Evolutionary conservation across 441 rosid genomes (phyloP), one percentile per base, ranked within the genome.

Genomic region (Erodium chrysanthum): DNA sequence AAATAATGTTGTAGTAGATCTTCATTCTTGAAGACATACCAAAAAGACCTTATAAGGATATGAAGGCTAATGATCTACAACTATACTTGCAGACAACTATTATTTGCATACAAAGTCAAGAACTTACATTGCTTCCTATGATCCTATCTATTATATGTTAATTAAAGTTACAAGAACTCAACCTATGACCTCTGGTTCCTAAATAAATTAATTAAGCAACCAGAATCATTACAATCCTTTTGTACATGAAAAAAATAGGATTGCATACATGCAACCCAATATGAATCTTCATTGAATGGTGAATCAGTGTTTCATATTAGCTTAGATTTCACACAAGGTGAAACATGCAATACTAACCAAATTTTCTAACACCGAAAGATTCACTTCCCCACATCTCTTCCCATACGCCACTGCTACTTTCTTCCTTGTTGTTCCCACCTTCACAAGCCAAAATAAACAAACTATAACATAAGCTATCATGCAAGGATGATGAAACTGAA

Each of bases 371-470:
- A 88, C 73, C 15, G 90, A 81, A 73, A 91, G 83, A 84, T 89
- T 91, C 75, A 80, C 81, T 78, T 85, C 90, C 68, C 87, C 93
- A 65, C 95, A 82, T 78, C 92, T 86, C 88, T 82, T 89, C 71
- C 98, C 96, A 78, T 83, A 85, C 65, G 89, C 83, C 69, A 75
- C 79, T 52, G 95, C 95, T 64, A 86, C 89, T 69, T 69, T 74
- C 84, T 81, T 91, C 83, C 98, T 88, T n/a, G 98, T 93, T 74
- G 72, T 79, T 81, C 95, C 90, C 68, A 93, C 79, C 98, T 93
- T 80, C 76, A 88, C 71, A 78, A 14, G 54, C 37, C 71, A 76
- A 71, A 76, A 60, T 15, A 66, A 75, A 78, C 42, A 61, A 68
- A 75, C 11, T 68, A 21, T 12, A 42, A 59, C 67, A 72, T 25